A percentile compares a stretch with the other conserved stretches of the same genome.
Conservation (phyloP, 1,284 basidiomycete species). For the Anthracocystis panici-leucophaei region DNA sequence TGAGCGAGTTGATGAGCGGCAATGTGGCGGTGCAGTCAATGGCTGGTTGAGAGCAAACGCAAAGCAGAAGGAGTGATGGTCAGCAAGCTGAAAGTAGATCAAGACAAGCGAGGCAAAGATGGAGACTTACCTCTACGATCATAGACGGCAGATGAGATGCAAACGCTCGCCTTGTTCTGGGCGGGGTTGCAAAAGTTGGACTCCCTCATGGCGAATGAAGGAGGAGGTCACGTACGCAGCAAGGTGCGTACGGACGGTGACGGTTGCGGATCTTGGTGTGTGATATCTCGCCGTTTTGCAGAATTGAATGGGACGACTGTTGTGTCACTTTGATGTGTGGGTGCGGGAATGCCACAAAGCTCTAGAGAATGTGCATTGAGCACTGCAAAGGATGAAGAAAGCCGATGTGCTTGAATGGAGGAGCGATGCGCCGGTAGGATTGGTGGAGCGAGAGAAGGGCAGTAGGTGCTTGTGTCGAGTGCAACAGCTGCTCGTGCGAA, state of each 20-base stretch:
- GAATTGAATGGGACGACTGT: not conserved
- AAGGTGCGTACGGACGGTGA: constrained; percentile 18
- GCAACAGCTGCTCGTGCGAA: not conserved
- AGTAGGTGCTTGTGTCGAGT: not conserved
- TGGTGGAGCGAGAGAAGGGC: not conserved
- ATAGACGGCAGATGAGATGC: constrained; percentile 93
- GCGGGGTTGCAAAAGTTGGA: constrained; percentile 95
- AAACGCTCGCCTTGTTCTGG: constrained; percentile 94
- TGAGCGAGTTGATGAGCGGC: constrained; percentile 95
- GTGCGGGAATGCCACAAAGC: constrained; percentile 8
- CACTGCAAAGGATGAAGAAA: not conserved
- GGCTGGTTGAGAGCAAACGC: constrained; percentile 71
- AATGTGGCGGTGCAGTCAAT: constrained; percentile 91
- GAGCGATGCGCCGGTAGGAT: not conserved
- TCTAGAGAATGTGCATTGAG: constrained; percentile 13
- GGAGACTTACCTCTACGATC: constrained; percentile 76
- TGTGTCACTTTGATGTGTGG: not conserved
- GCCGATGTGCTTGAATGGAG: not conserved
- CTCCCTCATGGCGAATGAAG: constrained; percentile 82
- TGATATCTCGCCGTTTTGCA: constrained; percentile 3
- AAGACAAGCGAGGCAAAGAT: not conserved
- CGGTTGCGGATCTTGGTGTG: not conserved
- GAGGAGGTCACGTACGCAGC: constrained; percentile 31
- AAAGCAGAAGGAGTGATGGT: not conserved
- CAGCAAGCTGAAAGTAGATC: constrained; percentile 19